Percentiles rank a stretch among this genome's conserved stretches.
Evolutionary conservation across 129 eudicot genomes (phyloP).

Genomic region (Saposhnikovia divaricata): DNA sequence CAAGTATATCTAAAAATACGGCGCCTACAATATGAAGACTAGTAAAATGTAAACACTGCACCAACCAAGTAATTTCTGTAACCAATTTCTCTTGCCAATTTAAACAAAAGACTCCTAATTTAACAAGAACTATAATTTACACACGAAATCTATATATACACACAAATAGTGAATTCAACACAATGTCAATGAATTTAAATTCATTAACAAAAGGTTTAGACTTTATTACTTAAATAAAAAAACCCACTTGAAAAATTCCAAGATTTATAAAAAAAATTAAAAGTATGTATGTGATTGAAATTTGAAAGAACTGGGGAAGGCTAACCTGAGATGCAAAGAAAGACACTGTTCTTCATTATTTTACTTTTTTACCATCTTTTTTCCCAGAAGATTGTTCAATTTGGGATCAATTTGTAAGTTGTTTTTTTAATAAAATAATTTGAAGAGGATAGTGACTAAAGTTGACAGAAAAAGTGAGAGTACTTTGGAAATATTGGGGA

Average conservation of each 20-base stretch:
- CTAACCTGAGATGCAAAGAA: slow-evolving; percentile 2
- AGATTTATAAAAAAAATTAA: neutral
- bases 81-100: neutral
- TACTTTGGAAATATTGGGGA: neutral
- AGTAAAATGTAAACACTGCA: slow-evolving; percentile 8
- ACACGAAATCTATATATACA: neutral
- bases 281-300: neutral
- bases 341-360: neutral
- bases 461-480: neutral
- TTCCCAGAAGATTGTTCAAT: neutral
- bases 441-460: neutral
- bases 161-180: neutral
- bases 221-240: neutral
- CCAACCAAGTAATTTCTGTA: neutral
- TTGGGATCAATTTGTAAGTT: neutral
- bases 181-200: neutral
- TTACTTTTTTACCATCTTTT: no score
- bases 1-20: neutral
- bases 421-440: no score
- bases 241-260: neutral
- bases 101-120: neutral
- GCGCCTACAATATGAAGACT: neutral
- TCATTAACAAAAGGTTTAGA: neutral
- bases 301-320: neutral
- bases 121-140: neutral